Conservation (phyloP, 2,329 filamentous ascomycete species). For the Coleophoma crateriformis region DNA sequence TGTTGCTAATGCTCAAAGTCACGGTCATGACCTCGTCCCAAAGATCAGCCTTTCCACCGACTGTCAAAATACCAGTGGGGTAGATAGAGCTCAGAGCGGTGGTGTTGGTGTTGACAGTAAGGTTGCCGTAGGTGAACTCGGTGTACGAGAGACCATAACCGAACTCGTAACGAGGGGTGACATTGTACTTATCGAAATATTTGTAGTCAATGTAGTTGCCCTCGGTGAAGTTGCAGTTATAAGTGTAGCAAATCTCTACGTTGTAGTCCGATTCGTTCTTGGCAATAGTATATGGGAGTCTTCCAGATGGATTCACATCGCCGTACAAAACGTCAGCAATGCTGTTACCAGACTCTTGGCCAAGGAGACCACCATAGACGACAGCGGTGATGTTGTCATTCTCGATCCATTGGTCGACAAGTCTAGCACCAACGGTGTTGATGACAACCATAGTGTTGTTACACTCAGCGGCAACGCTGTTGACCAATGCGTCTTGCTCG, state of each 20-base stretch:
- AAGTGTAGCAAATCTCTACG: slow-evolving; percentile 28
- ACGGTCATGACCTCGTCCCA: slow-evolving; percentile 46
- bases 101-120: background rate
- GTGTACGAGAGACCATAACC: slow-evolving; percentile 48
- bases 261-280: slow-evolving; percentile 45
- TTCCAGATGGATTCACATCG: slow-evolving; percentile 56
- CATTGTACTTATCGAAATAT: slow-evolving; percentile 33
- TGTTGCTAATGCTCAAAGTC: slow-evolving; percentile 45
- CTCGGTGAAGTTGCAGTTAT: slow-evolving; percentile 35
- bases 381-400: slow-evolving; percentile 54
- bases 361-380: slow-evolving; percentile 49
- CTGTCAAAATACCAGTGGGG: slow-evolving; percentile 37
- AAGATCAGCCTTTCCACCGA: slow-evolving; percentile 47
- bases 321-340: slow-evolving; percentile 74
- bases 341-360: slow-evolving; percentile 61
- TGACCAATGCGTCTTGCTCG: slow-evolving; percentile 34
- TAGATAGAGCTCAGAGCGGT: slow-evolving; percentile 37
- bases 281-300: slow-evolving; percentile 59
- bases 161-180: slow-evolving; percentile 26
- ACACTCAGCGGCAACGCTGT: background rate
- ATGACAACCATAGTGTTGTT: slow-evolving; percentile 62
- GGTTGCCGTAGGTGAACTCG: slow-evolving; percentile 38
- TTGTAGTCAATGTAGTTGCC: slow-evolving; percentile 44
- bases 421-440: slow-evolving; percentile 55
- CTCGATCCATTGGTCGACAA: slow-evolving; percentile 48